Evolutionary conservation across 495 filamentous ascomycete genomes (phyloP), one percentile per base, ranked within the genome.

Genomic region (Glutinoglossum americanum): DNA sequence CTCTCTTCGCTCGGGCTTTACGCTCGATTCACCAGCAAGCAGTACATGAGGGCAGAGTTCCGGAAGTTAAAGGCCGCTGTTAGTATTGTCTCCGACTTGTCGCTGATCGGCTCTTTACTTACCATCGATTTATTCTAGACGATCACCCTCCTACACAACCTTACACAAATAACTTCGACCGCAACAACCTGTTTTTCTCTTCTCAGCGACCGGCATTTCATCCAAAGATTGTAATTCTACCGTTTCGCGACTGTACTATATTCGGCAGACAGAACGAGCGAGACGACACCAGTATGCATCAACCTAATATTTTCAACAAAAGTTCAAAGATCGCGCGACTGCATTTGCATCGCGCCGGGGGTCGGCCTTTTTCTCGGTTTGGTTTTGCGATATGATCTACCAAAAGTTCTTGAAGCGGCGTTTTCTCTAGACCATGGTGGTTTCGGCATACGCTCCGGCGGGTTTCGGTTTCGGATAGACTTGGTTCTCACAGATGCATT

Each of bases 201-300:
- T 53, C 49, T 30, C 26, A 1, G 49, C 49, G 49, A 53, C 26
- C 49, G 49, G 30, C 49, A 15, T 53, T 27, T 27, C 13, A 3
- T 17, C 49, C 6, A 17, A 53, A 53, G 23, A 53, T 53, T 53
- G 49, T 53, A 53, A 28, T 53, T 15, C 28, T 53, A 53, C 15
- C 49, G 49, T 13, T 53, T 53, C 49, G 19, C 49, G 19, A 53
- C 49, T 53, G 49, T 53, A 53, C 25, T 53, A 53, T 53, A 53
- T 53, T 32, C 49, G 28, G 49, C 49, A 32, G 30, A 53, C 49
- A 27, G 49, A 15, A 53, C 49, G 49, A 28, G 49, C 23, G 49
- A 27, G 15, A 53, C 49, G 49, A 53, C 47, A 53, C 49, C 26
- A 53, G 15, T 1, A 30, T 53, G 23, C 26, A 53, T 30, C 23